Evolutionary conservation across 2,329 filamentous ascomycete species (phyloP).

Genomic region (Aspergillus intermedius): DNA sequence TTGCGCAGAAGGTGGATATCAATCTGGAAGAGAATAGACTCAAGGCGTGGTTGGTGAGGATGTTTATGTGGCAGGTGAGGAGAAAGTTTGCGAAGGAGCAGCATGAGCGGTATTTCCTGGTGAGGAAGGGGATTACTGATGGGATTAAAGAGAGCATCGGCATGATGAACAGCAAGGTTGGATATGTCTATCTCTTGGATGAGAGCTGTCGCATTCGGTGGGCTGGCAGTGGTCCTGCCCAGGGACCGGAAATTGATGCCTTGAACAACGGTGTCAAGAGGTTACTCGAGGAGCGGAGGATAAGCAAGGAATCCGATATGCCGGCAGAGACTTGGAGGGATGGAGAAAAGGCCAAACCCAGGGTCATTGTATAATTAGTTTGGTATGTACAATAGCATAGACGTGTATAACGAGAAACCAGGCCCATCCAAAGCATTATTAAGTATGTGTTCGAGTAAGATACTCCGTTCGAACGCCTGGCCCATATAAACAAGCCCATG

Average conservation of each 20-base stretch:
- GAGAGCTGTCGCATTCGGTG: constrained; percentile 82
- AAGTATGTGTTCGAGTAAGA: background rate
- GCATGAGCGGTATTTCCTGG: constrained; percentile 54
- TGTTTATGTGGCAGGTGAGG: constrained; percentile 49
- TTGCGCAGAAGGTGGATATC: constrained; percentile 69
- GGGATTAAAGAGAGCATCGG: constrained; percentile 54
- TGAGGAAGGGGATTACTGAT: constrained; percentile 52
- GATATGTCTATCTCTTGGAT: constrained; percentile 89
- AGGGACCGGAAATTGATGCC: constrained; percentile 34
- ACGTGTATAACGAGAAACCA: constrained; percentile 7
- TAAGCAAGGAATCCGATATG: constrained; percentile 16
- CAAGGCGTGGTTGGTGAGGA: constrained; percentile 50
- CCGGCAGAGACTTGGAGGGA: constrained; percentile 14
- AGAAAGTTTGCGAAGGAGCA: constrained; percentile 43
- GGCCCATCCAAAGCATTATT: too few relatives aligned
- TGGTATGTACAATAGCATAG: constrained; percentile 10
- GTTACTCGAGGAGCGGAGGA: constrained; percentile 36
- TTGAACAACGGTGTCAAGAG: constrained; percentile 38
- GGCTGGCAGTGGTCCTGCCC: constrained; percentile 64
- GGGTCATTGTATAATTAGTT: constrained; percentile 12
- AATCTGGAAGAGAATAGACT: constrained; percentile 80
- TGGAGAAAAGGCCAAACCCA: constrained; percentile 8
- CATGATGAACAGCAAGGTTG: constrained; percentile 82
- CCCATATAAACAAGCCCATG: constrained; percentile 2
- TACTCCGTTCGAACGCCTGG: background rate